Percentiles rank a stretch among this genome's conserved stretches.
These are phyloP conservation scores for Emergomyces pasteurianus DNA, from an alignment of 2,329 filamentous ascomycete genomes.

Conservation along the genomic window DNA sequence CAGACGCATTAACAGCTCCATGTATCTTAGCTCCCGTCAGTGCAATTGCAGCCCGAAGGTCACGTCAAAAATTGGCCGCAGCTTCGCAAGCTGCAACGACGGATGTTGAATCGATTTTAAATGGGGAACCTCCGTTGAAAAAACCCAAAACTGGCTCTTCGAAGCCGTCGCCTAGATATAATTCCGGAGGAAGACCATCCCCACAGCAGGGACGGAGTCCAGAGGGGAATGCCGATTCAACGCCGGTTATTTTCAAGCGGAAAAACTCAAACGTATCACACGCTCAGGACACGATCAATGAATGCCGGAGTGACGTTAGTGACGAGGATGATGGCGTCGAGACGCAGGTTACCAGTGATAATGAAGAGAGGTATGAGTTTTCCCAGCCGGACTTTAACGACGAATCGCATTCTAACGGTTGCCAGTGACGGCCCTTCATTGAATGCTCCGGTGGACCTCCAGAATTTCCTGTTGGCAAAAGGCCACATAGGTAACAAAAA, in stretches of 20 bases:
- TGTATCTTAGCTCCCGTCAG: conserved; percentile 19
- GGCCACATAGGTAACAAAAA: conserved; percentile 24
- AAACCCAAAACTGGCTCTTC: conserved; percentile 20
- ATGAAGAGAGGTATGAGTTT: conserved; percentile 1
- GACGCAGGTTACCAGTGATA: background rate
- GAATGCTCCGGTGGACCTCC: conserved; percentile 18
- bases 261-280: conserved; percentile 4
- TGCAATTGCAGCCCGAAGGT: conserved; percentile 32
- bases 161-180: conserved; percentile 6
- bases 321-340: conserved; percentile 2
- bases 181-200: conserved; percentile 6
- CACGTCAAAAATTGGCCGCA: conserved; percentile 21
- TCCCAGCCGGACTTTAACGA: background rate
- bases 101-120: conserved; percentile 11
- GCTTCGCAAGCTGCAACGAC: conserved; percentile 17
- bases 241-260: conserved; percentile 8
- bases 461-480: conserved; percentile 31
- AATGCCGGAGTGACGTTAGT: background rate
- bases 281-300: background rate
- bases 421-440: conserved; percentile 22
- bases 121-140: conserved; percentile 25
- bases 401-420: background rate
- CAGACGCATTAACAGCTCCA: background rate
- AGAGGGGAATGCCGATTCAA: background rate
- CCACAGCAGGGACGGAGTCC: background rate